Percentiles rank a stretch among this genome's conserved stretches.
Conservation (phyloP, 352 stramenopile species). For the Pilasporangium apinafurcum region DNA sequence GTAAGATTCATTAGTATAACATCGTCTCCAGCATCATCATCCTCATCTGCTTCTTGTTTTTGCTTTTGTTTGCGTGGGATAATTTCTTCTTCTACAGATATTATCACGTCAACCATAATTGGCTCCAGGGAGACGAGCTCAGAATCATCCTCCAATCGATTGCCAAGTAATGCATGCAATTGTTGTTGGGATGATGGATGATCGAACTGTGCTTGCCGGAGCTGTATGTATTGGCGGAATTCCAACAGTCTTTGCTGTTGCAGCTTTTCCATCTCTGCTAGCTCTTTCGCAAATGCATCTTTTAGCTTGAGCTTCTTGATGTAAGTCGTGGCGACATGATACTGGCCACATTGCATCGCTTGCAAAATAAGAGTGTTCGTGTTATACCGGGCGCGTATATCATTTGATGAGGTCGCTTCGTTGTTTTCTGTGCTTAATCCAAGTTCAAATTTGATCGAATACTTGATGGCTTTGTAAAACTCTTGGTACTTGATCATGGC, state of each 20-base stretch:
- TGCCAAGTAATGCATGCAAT: slow-evolving; percentile 31
- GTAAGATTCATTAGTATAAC: background rate
- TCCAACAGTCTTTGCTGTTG: slow-evolving; percentile 37
- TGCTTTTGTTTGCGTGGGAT: slow-evolving; percentile 30
- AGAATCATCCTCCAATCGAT: slow-evolving; percentile 19
- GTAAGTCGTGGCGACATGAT: slow-evolving; percentile 69
- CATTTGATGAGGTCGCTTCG: slow-evolving; percentile 14
- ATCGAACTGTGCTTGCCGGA: slow-evolving; percentile 38
- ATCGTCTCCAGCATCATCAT: background rate
- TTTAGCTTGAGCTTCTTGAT: slow-evolving; percentile 78
- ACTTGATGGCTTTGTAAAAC: slow-evolving; percentile 88
- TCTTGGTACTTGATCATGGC: slow-evolving; percentile 60
- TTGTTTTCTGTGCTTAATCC: slow-evolving; percentile 18
- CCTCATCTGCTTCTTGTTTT: slow-evolving; percentile 1
- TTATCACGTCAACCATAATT: slow-evolving; percentile 39
- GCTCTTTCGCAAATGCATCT: slow-evolving; percentile 46
- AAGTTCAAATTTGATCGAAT: slow-evolving; percentile 79
- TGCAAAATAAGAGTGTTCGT: slow-evolving; percentile 46
- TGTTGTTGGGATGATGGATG: slow-evolving; percentile 32
- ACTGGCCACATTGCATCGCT: slow-evolving; percentile 55
- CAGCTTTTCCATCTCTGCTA: slow-evolving; percentile 50
- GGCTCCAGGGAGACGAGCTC: slow-evolving; percentile 45
- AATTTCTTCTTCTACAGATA: slow-evolving; percentile 56
- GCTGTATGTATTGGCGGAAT: slow-evolving; percentile 53
- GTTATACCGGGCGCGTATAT: slow-evolving; percentile 34